These are phyloP conservation scores for Salvia hispanica DNA, from an alignment of 257 asterid species.

Conservation along the genomic window DNA sequence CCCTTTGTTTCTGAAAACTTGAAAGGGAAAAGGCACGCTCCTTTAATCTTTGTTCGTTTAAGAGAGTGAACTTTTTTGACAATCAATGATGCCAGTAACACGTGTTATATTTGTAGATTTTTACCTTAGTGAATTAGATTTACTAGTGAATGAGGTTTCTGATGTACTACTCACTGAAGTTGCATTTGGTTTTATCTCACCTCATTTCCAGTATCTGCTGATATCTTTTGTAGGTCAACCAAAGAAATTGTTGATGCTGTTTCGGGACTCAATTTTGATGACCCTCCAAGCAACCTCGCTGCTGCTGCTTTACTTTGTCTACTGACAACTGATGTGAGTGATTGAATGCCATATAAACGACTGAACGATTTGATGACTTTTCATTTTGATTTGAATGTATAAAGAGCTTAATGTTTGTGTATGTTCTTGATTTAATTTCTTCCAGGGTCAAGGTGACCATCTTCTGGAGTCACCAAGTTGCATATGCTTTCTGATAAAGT, in stretches of 20 bases:
- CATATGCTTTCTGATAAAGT: slow-evolving; percentile 60
- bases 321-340: slow-evolving; percentile 68
- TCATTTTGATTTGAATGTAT: slow-evolving; percentile 20
- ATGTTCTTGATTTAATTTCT: slow-evolving; percentile 20
- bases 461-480: slow-evolving; percentile 67
- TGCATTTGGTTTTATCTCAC: slow-evolving; percentile 20
- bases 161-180: slow-evolving; percentile 21
- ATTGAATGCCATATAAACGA: slow-evolving; percentile 8
- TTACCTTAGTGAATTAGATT: background rate
- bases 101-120: background rate
- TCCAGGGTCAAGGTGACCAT: slow-evolving; percentile 67
- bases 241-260: slow-evolving; percentile 63
- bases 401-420: background rate
- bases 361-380: slow-evolving; percentile 1
- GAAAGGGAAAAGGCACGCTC: slow-evolving; percentile 12
- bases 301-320: slow-evolving; percentile 69
- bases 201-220: slow-evolving; percentile 32
- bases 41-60: slow-evolving; percentile 3
- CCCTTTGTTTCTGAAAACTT: background rate
- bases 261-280: slow-evolving; percentile 67
- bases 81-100: background rate
- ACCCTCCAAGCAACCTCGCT: slow-evolving; percentile 75
- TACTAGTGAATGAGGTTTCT: slow-evolving; percentile 4
- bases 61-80: slow-evolving; percentile 20
- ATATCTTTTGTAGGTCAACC: slow-evolving; percentile 55